phyloP scores from a whole-genome alignment of 148 eudicot species.

The Limonium bicolor region DNA sequence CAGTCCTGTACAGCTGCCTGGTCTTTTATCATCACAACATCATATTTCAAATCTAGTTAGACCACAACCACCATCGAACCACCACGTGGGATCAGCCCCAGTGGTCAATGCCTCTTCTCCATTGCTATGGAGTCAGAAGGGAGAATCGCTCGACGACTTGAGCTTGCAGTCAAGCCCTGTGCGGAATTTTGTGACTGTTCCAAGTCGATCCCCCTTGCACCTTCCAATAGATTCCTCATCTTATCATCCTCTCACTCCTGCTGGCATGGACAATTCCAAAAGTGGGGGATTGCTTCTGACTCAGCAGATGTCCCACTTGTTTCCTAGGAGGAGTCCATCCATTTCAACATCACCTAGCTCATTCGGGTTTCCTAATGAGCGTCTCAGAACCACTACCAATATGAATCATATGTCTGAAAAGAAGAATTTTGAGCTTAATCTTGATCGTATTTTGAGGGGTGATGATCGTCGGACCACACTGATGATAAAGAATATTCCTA shows the following conservation, averaged over 20 bases:
- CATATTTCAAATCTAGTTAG: constrained; percentile 24
- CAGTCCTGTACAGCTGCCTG: constrained; percentile 30
- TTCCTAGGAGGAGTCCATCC: constrained; percentile 20
- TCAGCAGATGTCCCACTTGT: constrained; percentile 26
- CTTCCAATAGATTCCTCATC: constrained; percentile 29
- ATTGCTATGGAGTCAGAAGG: constrained; percentile 24
- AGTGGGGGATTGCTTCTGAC: constrained; percentile 26
- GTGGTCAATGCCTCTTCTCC: constrained; percentile 19
- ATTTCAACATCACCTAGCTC: constrained; percentile 28
- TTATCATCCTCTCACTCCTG: constrained; percentile 19
- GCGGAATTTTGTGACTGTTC: constrained; percentile 13
- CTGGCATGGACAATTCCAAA: constrained; percentile 18
- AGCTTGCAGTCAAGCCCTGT: constrained; percentile 25
- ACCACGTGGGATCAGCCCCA: constrained; percentile 41
- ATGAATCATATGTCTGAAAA: constrained; percentile 39
- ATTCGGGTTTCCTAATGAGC: constrained; percentile 39
- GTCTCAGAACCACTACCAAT: constrained; percentile 33
- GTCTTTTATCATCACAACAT: constrained; percentile 22
- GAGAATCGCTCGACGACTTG: constrained; percentile 26
- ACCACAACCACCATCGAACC: constrained; percentile 16
- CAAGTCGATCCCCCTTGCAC: constrained; percentile 27
- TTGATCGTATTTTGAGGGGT: constrained; percentile 50
- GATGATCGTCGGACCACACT: constrained; percentile 56
- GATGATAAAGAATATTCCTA: constrained; percentile 76
- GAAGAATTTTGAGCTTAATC: constrained; percentile 64